Conservation (phyloP, 257 asterid species). For the Nicotiana noctiflora region DNA sequence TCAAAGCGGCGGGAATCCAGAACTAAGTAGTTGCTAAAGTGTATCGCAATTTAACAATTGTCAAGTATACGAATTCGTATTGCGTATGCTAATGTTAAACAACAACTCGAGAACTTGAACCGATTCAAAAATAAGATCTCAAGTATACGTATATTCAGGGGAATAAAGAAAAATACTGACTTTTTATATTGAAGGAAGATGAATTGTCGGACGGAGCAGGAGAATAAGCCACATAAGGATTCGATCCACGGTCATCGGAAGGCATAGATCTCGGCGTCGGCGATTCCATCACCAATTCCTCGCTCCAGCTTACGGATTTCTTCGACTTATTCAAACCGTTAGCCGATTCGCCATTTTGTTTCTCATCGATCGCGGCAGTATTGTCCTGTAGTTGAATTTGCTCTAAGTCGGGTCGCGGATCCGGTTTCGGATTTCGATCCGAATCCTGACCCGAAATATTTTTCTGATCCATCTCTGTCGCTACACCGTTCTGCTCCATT, state of each 20-base stretch:
- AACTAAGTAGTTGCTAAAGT: neutral
- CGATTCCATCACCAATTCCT: slow-evolving; percentile 18
- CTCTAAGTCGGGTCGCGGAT: neutral
- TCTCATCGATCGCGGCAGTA: neutral
- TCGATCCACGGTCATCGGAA: slow-evolving; percentile 43
- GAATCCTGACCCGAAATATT: neutral
- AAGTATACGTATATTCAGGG: too few relatives aligned
- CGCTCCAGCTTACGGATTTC: slow-evolving; percentile 8
- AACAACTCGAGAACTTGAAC: neutral
- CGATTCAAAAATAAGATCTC: too few relatives aligned
- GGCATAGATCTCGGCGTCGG: slow-evolving; percentile 29
- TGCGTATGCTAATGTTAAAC: too few relatives aligned
- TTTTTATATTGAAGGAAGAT: slow-evolving; percentile 63
- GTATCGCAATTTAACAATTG: neutral
- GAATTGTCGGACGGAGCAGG: slow-evolving; percentile 40
- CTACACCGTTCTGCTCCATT: neutral
- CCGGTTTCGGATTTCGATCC: neutral
- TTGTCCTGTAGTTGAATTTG: neutral
- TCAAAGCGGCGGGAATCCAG: neutral
- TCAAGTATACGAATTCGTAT: neutral
- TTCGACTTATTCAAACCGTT: neutral
- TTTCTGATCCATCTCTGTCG: neutral
- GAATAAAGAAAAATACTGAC: slow-evolving; percentile 22
- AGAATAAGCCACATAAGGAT: slow-evolving; percentile 60
- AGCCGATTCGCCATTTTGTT: neutral